These are phyloP conservation scores for Chaetomium olivaceum DNA, from an alignment of 2,329 filamentous ascomycete genomes.

Conservation along the genomic window DNA sequence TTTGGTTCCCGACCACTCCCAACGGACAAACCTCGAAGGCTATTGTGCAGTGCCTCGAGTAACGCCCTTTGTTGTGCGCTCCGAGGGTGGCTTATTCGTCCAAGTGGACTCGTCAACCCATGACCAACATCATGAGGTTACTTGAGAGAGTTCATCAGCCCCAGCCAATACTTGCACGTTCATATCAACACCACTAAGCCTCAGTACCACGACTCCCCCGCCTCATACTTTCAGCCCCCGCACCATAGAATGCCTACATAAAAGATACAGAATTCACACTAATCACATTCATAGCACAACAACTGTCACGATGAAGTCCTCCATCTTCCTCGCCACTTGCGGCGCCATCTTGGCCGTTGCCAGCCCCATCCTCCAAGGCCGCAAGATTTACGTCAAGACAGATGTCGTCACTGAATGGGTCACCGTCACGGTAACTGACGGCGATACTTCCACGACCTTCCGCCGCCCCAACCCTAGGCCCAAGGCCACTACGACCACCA, in stretches of 20 bases:
- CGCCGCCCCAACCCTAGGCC: conserved; percentile 16
- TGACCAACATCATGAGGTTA: conserved; percentile 12
- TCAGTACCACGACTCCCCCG: background rate
- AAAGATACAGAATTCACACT: background rate
- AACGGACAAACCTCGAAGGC: background rate
- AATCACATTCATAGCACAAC: conserved; percentile 5
- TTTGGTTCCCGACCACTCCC: background rate
- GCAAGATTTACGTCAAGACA: conserved; percentile 44
- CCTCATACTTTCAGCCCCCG: background rate
- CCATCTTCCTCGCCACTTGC: conserved; percentile 47
- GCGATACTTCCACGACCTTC: conserved; percentile 25
- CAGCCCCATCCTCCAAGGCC: conserved; percentile 41
- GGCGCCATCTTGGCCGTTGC: conserved; percentile 50
- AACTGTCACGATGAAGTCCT: conserved; percentile 51
- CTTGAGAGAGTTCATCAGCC: background rate
- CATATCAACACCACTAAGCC: background rate
- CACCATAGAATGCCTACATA: background rate
- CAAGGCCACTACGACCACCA: conserved; percentile 24
- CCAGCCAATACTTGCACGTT: background rate
- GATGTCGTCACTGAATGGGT: conserved; percentile 48
- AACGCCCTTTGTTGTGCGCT: conserved; percentile 20
- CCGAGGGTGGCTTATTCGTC: background rate
- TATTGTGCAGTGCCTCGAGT: conserved; percentile 4
- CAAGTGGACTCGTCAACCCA: background rate
- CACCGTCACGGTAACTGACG: conserved; percentile 45